These are phyloP conservation scores for Leccinum pachyderme DNA, from an alignment of 1,284 basidiomycete species.

Conservation along the genomic window DNA sequence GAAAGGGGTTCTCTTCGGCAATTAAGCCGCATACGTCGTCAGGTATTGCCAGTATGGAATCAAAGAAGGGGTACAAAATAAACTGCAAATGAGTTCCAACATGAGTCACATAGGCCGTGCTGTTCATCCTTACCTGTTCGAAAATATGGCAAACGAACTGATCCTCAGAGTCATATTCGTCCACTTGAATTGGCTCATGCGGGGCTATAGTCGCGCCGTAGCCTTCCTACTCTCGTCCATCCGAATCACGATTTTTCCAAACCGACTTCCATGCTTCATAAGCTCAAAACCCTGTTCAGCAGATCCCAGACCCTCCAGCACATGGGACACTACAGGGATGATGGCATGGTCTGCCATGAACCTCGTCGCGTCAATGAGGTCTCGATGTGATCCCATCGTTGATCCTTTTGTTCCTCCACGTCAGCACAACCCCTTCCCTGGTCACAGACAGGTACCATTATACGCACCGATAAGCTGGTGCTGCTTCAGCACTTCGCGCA, in stretches of 20 bases:
- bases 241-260: conserved; percentile 69
- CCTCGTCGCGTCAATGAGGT: conserved; percentile 68
- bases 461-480: conserved; percentile 69
- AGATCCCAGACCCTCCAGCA: conserved; percentile 66
- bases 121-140: background rate
- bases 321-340: conserved; percentile 71
- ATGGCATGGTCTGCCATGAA: conserved; percentile 72
- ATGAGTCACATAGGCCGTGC: no score
- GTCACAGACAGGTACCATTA: conserved; percentile 1
- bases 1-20: no score
- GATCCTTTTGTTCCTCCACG: conserved; percentile 48
- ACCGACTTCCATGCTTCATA: conserved; percentile 61
- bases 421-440: conserved; percentile 9
- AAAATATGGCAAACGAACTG: background rate
- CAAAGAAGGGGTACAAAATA: no score
- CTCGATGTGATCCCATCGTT: conserved; percentile 76
- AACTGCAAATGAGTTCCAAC: no score
- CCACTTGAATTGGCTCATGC: background rate
- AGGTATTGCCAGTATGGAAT: no score
- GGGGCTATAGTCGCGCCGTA: conserved; percentile 27
- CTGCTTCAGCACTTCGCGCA: conserved; percentile 80
- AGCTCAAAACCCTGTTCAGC: conserved; percentile 68
- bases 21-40: no score
- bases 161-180: background rate
- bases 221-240: conserved; percentile 30